A percentile compares a stretch with the other conserved stretches of the same genome.
phyloP scores from a whole-genome alignment of 441 rosid genomes.

The Euphorbia celastroides region DNA sequence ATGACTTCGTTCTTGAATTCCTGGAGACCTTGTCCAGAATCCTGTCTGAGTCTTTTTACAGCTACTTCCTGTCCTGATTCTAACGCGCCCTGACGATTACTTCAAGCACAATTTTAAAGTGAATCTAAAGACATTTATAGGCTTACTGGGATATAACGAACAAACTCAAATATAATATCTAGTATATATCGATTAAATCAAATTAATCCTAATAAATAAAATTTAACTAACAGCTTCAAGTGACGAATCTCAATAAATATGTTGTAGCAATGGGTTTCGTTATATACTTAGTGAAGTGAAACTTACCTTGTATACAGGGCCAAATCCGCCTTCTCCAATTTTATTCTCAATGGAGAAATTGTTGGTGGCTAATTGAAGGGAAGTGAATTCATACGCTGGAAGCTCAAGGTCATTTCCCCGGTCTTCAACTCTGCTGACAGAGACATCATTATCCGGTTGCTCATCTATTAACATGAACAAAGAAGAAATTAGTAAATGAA shows the following conservation, averaged over 20 bases:
- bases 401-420: constrained; percentile 9
- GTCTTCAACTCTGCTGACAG: constrained; percentile 7
- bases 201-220: too few species aligned
- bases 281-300: neutral
- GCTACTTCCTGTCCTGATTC: constrained; percentile 28
- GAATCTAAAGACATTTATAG: too few species aligned
- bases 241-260: neutral
- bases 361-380: constrained; percentile 13
- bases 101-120: too few species aligned
- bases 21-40: constrained; percentile 41
- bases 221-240: too few species aligned
- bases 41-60: constrained; percentile 37
- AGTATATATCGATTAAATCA: too few species aligned
- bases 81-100: constrained; percentile 9
- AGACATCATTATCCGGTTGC: neutral
- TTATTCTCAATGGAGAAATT: constrained; percentile 11
- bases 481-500: neutral
- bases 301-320: constrained; percentile 20
- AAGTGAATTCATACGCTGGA: constrained; percentile 5
- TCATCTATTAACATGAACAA: neutral
- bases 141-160: too few species aligned
- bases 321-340: constrained; percentile 22
- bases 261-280: neutral
- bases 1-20: constrained; percentile 48
- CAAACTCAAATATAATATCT: too few species aligned